These are phyloP conservation scores for Scutellaria baicalensis DNA, from an alignment of 257 asterid genomes.

Conservation along the genomic window DNA sequence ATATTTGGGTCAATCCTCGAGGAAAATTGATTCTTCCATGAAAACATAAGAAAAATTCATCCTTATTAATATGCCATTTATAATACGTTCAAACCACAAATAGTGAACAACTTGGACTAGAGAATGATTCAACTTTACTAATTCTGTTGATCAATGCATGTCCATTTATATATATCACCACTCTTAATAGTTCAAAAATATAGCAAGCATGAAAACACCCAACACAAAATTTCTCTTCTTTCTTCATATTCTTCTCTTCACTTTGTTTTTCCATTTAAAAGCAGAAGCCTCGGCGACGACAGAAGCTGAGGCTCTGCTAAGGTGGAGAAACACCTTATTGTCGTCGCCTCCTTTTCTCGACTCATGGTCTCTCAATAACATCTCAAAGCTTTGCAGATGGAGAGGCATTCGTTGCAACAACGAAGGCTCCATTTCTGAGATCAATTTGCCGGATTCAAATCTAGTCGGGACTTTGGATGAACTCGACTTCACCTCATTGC, in stretches of 20 bases:
- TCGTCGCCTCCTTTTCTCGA: conserved; percentile 26
- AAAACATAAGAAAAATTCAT: too few species aligned
- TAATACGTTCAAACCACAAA: too few species aligned
- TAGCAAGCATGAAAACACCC: conserved; percentile 24
- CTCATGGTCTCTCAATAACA: conserved; percentile 54
- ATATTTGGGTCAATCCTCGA: too few species aligned
- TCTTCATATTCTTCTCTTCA: conserved; percentile 18
- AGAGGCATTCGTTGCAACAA: conserved; percentile 42
- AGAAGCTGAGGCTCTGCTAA: conserved; percentile 61
- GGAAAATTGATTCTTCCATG: too few species aligned
- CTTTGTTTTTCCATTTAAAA: not conserved
- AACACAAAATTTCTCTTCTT: conserved; percentile 15
- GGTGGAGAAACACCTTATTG: conserved; percentile 49
- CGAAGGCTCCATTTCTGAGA: conserved; percentile 30
- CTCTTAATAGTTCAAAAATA: too few species aligned
- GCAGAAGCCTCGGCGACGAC: conserved; percentile 34
- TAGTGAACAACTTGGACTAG: too few species aligned
- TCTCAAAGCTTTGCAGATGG: conserved; percentile 59
- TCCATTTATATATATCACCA: too few species aligned
- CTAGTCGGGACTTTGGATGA: conserved; percentile 38
- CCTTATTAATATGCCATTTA: too few species aligned
- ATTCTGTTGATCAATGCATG: too few species aligned
- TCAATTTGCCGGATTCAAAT: conserved; percentile 32
- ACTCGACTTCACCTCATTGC: conserved; percentile 38
- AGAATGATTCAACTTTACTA: too few species aligned